A percentile compares a stretch with the other conserved stretches of the same genome.
phyloP scores from a whole-genome alignment of 176 grass and related monocot species.

The Panicum miliaceum region DNA sequence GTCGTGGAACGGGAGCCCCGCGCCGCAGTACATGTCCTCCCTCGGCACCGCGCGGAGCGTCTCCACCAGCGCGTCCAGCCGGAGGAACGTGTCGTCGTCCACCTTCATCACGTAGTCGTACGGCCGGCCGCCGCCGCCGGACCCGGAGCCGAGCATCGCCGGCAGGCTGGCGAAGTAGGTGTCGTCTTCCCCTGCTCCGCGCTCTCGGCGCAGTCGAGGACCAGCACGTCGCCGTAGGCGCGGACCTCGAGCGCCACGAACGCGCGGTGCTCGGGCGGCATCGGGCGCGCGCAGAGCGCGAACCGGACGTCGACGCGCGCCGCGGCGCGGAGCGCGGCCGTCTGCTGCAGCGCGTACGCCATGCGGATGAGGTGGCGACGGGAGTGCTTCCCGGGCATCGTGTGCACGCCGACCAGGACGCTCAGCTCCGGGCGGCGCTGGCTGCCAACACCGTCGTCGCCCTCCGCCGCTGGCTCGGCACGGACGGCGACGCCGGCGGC shows the following conservation, averaged over 20 bases:
- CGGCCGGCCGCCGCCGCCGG: background rate
- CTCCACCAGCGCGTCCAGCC: slow-evolving; percentile 57
- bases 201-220: slow-evolving; percentile 66
- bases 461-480: background rate
- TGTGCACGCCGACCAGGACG: slow-evolving; percentile 65
- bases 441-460: background rate
- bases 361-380: slow-evolving; percentile 64
- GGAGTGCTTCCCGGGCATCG: slow-evolving; percentile 54
- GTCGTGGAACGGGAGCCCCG: slow-evolving; percentile 54
- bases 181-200: slow-evolving; percentile 56
- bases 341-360: slow-evolving; percentile 63
- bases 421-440: background rate
- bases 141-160: slow-evolving; percentile 8
- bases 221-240: slow-evolving; percentile 57
- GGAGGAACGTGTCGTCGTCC: slow-evolving; percentile 87
- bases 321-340: background rate
- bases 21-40: slow-evolving; percentile 74
- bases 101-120: slow-evolving; percentile 93
- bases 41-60: slow-evolving; percentile 49
- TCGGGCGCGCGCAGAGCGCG: slow-evolving; percentile 57
- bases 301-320: slow-evolving; percentile 70
- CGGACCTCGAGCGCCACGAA: slow-evolving; percentile 65
- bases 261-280: slow-evolving; percentile 45
- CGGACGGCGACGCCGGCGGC: background rate
- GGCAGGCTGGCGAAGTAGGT: slow-evolving; percentile 65